Evolutionary conservation across 2,329 filamentous ascomycete species (phyloP), one percentile per base, ranked within the genome.

Genomic region (Ceratocystis huliohia): DNA sequence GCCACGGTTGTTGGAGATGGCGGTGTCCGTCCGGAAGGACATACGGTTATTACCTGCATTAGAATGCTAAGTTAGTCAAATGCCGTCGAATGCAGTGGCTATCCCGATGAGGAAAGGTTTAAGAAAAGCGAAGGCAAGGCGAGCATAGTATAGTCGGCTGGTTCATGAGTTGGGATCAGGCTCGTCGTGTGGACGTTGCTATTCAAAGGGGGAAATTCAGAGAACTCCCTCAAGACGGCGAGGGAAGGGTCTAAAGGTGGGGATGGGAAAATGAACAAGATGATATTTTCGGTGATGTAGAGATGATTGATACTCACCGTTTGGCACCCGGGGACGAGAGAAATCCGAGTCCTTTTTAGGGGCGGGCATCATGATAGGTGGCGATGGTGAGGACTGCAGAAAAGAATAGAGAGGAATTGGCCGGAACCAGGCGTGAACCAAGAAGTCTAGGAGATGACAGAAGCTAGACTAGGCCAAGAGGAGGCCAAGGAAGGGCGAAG

Each of bases 11-110:
- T 88, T 88, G 6, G 92, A 94, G 69, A 97, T 96, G 72, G 94
- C 90, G 44, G 84, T 80, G 73, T 97, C 93, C 28, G 93, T 97
- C 69, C 88, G 87, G 77, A 97, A 96, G 28, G 80, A 82, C 67
- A 82, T 77, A 53, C 84, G 79, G 70, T 82, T 81, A 69, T 88
- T 89, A 7, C 53, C 53, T 57, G 10, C 94, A 57, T 44, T n/a
- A 25, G 66, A 68, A 70, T 17, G 53, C 7, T 2, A 33, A 30
- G 53, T 57, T 28, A 57, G 53, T 28, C 5, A 15, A 15, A 69
- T 69, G 45, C 37, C 59, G 28, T 28, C 5, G 28, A 15, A 69
- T 69, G 50, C 37, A 63, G 28, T 15, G 41, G n/a, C 17, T 13
- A 41, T 41, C 37, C 10, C 37, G 37, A 15, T 41, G 37, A 15